Base-by-base conservation (phyloP, 2,329 filamentous ascomycete genomes). In the Neurospora crassa region DNA sequence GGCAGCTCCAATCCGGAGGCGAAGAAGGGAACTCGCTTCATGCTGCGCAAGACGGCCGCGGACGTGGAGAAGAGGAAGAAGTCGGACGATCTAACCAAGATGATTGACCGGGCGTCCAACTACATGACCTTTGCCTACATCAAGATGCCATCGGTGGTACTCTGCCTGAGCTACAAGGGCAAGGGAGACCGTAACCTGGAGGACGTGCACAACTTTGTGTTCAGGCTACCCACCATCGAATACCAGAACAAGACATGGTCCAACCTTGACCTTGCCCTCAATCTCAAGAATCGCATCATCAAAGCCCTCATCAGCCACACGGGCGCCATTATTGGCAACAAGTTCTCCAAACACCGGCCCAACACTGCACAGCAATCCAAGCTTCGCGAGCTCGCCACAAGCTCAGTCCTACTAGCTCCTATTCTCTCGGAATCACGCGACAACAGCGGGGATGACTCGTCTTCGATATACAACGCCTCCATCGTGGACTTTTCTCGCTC, bases 171-270 rank as follows among this genome's bases (percentile, higher is more conserved):
- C 78, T 97, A 97, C 86, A 97, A 98, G 81, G 96, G 96, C 78
- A 96, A 94, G 79, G 93, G 94, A 67, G 93, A 97, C 75, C 93
- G 94, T 78, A 99, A 98, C 77, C 87, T 99, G 71, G 94, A 97
- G 82, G 96, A 99, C 80, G 91, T 99, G 18, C 95, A 99, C 81
- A 91, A 98, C 78, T 96, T 99, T 76, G 96, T 99, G 68, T 99
- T 99, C 87, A 90, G 93, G 42, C 89, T 99, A 82, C 96, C 96
- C 3, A 91, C 92, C 2, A 90, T 99, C 67, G 96, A 99, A 80
- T 98, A 97, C 83, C 90, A 93, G 74, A 99, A 99, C 85, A 99
- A 99, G 84, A 98, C 94, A 10, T 99, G 96, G 96, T 97, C 94
- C 7, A 99, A 98, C 79, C 87, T 99, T 7, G 96, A 99, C 78